Percentiles rank a stretch among this genome's conserved stretches.
phyloP scores from a whole-genome alignment of 129 eudicot genomes.

The Lactuca sativa region DNA sequence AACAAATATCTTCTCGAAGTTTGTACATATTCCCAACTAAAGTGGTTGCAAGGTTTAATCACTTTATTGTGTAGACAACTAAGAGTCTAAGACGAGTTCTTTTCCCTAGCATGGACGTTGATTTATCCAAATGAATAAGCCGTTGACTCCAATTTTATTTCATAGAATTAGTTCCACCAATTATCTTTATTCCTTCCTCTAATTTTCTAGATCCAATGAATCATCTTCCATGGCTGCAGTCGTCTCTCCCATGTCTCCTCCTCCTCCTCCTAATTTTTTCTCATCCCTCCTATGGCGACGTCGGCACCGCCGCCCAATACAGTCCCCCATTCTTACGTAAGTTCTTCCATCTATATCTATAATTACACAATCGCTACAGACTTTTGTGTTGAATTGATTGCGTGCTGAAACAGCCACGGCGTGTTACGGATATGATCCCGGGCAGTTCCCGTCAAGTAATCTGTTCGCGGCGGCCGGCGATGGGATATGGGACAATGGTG shows the following conservation, averaged over 20 bases:
- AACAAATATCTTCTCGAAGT: background rate
- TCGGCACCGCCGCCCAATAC: slow-evolving; percentile 55
- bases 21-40: slow-evolving; percentile 8
- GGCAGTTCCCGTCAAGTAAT: slow-evolving; percentile 67
- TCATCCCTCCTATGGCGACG: slow-evolving; percentile 40
- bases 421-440: slow-evolving; percentile 52
- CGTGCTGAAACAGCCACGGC: slow-evolving; percentile 41
- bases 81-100: background rate
- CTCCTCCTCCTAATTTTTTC: slow-evolving; percentile 2
- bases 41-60: background rate
- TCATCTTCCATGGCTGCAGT: slow-evolving; percentile 17
- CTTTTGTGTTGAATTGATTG: background rate
- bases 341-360: slow-evolving; percentile 10
- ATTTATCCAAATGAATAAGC: slow-evolving; percentile 15
- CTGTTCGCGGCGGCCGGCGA: slow-evolving; percentile 70
- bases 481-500: slow-evolving; percentile 81
- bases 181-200: background rate
- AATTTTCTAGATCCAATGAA: slow-evolving; percentile 12
- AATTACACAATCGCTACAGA: background rate
- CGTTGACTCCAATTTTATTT: slow-evolving; percentile 14
- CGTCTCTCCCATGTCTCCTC: slow-evolving; percentile 5
- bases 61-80: background rate
- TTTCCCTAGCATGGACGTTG: slow-evolving; percentile 1
- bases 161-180: background rate
- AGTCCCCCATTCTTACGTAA: slow-evolving; percentile 59